Evolutionary conservation across 768 basidiomycete genomes (phyloP), one percentile per base, ranked within the genome.

Genomic region (Lentinula guzmanii): DNA sequence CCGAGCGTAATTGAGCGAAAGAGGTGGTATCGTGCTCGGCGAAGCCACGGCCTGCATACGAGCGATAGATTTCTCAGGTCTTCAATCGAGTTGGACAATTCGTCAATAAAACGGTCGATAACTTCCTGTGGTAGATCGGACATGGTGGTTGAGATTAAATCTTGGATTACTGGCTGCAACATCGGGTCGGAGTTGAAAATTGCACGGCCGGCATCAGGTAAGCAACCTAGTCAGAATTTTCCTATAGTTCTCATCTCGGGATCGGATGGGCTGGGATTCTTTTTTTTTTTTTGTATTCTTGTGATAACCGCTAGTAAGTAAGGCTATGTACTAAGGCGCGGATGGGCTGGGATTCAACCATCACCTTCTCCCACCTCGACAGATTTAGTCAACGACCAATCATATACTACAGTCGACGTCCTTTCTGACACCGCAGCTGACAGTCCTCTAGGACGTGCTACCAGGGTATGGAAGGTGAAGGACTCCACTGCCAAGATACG

Each of bases 61-160:
- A 59, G 48, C 4, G 33, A 34, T 11, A 51, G 1, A 28, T 31
- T 50, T 16, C 50, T 59, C 15, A 59, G 48, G 39, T 34, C 46
- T 48, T 59, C 31, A 6, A 11, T 15, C 3, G 43, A 46, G 4
- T 50, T 21, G 9, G 31, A 37, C 15, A 21, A 13, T 21, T 59
- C 58, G 28, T 59, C 58, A 15, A 59, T n/a, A 13, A 59, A 50
- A 46, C 58, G 43, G 45, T 59, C 58, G 34, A 59, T 59, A 45
- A 59, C 31, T 18, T 59, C 58, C 16, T 59, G 58, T 7, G 58
- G 58, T 18, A 59, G 28, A n/a, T 50, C 42, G 9, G 24, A 15
- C 39, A 43, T 56, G 16, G 46, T 48, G 21, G 18, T 52, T 24
- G 28, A 28, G 28, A 28, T 28, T 0, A 28, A 28, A 28, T 28